phyloP scores from a whole-genome alignment of 2,329 filamentous ascomycete species.

The Penicillium sp. region DNA sequence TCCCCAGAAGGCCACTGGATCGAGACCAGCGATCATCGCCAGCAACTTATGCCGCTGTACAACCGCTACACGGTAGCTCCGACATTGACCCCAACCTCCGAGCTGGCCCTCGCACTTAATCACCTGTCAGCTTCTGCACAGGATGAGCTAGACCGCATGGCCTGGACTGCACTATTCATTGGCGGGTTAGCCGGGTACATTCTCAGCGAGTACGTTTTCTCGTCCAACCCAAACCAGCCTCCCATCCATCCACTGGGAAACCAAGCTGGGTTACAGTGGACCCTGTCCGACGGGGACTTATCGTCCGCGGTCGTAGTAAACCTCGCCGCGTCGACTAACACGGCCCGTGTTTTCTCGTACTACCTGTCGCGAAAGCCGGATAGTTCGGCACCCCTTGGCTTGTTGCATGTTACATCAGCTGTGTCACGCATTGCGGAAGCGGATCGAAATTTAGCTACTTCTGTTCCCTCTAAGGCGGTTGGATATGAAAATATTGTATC shows the following conservation, averaged over 20 bases:
- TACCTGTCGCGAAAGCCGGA: conserved; percentile 19
- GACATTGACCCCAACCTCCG: not conserved
- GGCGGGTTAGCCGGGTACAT: conserved; percentile 32
- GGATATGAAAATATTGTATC: conserved; percentile 4
- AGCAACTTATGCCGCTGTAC: conserved; percentile 45
- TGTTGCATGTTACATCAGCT: conserved; percentile 30
- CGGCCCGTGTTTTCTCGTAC: conserved; percentile 28
- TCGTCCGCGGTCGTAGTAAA: conserved; percentile 33
- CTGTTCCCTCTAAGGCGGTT: conserved; percentile 10
- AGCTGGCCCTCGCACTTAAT: not conserved
- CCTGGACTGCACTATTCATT: conserved; percentile 23
- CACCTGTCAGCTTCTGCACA: not conserved
- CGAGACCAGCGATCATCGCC: conserved; percentile 40
- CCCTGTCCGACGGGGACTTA: conserved; percentile 32
- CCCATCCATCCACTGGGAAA: conserved; percentile 19
- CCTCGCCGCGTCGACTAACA: conserved; percentile 33
- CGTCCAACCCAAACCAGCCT: conserved; percentile 17
- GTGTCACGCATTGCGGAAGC: conserved; percentile 10
- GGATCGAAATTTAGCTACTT: not conserved
- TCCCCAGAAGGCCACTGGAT: conserved; percentile 32
- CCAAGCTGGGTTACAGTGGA: conserved; percentile 23
- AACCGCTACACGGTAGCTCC: conserved; percentile 41
- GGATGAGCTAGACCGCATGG: conserved; percentile 24
- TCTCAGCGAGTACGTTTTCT: conserved; percentile 35
- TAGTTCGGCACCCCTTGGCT: conserved; percentile 17